A percentile compares a stretch with the other conserved stretches of the same genome.
phyloP scores from a whole-genome alignment of 2,329 filamentous ascomycete species.

The Biscogniauxia mediterranea region DNA sequence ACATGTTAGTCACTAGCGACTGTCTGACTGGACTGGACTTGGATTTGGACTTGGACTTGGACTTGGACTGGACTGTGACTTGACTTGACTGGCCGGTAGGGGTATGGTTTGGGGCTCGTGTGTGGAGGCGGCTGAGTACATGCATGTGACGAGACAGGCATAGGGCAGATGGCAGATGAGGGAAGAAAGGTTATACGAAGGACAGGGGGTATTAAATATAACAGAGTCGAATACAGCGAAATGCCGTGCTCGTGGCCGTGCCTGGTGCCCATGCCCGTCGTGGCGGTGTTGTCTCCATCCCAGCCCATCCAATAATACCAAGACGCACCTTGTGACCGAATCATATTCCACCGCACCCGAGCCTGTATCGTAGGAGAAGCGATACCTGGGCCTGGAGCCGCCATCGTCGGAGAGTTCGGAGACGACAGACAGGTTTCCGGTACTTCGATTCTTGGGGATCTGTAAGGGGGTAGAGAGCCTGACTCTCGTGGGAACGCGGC shows the following conservation, averaged over 20 bases:
- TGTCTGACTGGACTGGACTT: slow-evolving; percentile 6
- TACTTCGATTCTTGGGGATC: slow-evolving; percentile 64
- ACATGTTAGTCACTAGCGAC: slow-evolving; percentile 25
- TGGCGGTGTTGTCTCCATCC: not conserved
- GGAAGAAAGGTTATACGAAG: slow-evolving; percentile 1
- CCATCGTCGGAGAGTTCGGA: slow-evolving; percentile 47
- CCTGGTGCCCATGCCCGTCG: not conserved
- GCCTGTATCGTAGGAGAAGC: slow-evolving; percentile 75
- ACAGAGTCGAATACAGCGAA: not conserved
- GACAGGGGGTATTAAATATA: not conserved
- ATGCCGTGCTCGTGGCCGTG: not conserved
- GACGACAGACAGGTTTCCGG: slow-evolving; percentile 56
- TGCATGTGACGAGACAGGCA: slow-evolving; percentile 4
- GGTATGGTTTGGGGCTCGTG: not conserved
- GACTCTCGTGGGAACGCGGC: slow-evolving; percentile 36
- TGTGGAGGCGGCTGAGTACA: slow-evolving; percentile 21
- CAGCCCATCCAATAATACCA: slow-evolving; percentile 4
- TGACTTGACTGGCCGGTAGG: no score
- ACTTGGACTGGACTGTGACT: no score
- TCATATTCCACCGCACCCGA: slow-evolving; percentile 64
- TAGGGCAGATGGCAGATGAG: slow-evolving; percentile 4
- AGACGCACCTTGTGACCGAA: slow-evolving; percentile 67
- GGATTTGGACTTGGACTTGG: no score
- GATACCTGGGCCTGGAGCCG: slow-evolving; percentile 55
- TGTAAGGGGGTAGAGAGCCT: slow-evolving; percentile 48